Evolutionary conservation across 805 yeast species (phyloP).

Genomic region (Zygosaccharomyces pseudorouxii): DNA sequence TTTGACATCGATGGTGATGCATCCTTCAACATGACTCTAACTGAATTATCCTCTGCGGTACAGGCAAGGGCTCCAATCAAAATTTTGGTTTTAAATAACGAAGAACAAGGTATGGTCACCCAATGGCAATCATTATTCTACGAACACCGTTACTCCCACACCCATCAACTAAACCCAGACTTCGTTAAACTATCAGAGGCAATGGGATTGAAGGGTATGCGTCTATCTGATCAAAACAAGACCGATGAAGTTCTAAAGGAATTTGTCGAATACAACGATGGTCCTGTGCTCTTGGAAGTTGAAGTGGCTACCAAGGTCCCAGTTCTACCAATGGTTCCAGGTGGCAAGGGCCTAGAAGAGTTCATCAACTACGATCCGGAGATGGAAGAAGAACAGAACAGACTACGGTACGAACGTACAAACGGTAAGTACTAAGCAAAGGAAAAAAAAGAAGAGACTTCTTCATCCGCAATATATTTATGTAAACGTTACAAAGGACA

Average conservation of each 20-base stretch:
- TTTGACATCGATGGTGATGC: slow-evolving; percentile 99
- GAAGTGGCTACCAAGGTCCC: slow-evolving; percentile 85
- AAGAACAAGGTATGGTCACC: slow-evolving; percentile 99
- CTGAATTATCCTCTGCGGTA: slow-evolving; percentile 89
- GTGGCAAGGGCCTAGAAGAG: slow-evolving; percentile 90
- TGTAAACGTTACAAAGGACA: neutral
- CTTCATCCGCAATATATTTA: neutral
- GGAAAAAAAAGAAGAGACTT: neutral
- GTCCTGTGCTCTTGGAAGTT: slow-evolving; percentile 90
- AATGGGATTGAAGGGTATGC: slow-evolving; percentile 84
- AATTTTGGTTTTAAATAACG: slow-evolving; percentile 85
- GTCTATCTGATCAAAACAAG: slow-evolving; percentile 65
- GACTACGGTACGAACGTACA: slow-evolving; percentile 67
- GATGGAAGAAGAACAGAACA: slow-evolving; percentile 66
- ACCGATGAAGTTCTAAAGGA: slow-evolving; percentile 53
- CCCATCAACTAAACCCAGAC: slow-evolving; percentile 93
- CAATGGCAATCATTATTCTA: slow-evolving; percentile 99
- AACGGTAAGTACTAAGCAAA: slow-evolving; percentile 54
- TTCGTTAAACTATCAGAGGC: slow-evolving; percentile 90
- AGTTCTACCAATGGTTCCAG: slow-evolving; percentile 97
- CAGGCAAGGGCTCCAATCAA: slow-evolving; percentile 91
- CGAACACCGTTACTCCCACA: slow-evolving; percentile 96
- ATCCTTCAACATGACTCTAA: slow-evolving; percentile 96
- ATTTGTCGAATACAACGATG: slow-evolving; percentile 61
- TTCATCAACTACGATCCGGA: slow-evolving; percentile 82